These are phyloP conservation scores for Helianthus tuberosus DNA, from an alignment of 129 eudicot genomes.

Conservation along the genomic window DNA sequence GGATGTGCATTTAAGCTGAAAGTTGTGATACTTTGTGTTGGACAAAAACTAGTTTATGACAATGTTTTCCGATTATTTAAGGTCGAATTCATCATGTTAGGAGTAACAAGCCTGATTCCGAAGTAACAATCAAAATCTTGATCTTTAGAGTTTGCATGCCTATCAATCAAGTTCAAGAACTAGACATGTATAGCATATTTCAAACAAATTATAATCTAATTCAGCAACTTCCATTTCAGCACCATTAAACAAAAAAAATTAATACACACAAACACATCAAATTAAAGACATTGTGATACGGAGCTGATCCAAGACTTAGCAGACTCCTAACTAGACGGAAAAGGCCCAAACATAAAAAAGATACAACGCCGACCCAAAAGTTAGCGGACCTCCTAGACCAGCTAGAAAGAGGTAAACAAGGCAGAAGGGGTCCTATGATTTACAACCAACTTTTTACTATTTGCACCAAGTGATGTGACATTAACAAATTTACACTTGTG, in stretches of 20 bases:
- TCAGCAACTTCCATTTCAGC: neutral
- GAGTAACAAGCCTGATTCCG: too few species aligned
- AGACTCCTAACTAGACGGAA: too few species aligned
- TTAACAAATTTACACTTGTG: too few species aligned
- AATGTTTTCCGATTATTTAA: neutral
- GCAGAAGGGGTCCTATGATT: too few species aligned
- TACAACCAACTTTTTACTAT: too few species aligned
- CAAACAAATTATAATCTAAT: neutral
- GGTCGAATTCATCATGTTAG: neutral
- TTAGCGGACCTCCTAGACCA: too few species aligned
- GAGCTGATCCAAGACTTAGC: too few species aligned
- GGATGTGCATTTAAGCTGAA: neutral
- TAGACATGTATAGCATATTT: neutral
- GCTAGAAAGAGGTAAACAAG: too few species aligned
- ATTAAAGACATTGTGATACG: neutral
- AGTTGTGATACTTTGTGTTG: neutral
- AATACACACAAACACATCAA: slow-evolving; percentile 6
- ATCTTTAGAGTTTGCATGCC: slow-evolving; percentile 6
- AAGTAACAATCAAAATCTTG: slow-evolving; percentile 21
- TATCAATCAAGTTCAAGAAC: slow-evolving; percentile 3
- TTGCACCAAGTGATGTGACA: too few species aligned
- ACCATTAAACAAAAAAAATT: neutral
- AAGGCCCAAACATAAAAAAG: too few species aligned
- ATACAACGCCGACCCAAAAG: too few species aligned
- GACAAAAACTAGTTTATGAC: neutral